These are phyloP conservation scores for Phytopythium vexans DNA, from an alignment of 352 stramenopile species.

Conservation along the genomic window DNA sequence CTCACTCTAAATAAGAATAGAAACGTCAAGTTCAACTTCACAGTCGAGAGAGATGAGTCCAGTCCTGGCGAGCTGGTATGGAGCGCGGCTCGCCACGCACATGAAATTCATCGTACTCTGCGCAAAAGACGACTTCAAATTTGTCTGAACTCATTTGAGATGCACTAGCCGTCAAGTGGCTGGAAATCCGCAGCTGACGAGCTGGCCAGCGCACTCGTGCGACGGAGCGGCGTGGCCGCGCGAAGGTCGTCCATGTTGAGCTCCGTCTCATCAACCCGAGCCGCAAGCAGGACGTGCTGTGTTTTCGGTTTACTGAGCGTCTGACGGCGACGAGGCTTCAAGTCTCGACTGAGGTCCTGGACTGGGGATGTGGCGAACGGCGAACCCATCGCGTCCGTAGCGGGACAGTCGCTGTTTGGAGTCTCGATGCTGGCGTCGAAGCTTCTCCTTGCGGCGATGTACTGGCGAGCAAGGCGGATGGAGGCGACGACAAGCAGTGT, in stretches of 20 bases:
- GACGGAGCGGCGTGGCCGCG: conserved; percentile 1
- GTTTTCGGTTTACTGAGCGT: background rate
- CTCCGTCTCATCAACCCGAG: too few species aligned
- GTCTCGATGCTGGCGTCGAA: conserved; percentile 2
- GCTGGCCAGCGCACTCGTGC: conserved; percentile 6
- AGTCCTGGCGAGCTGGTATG: too few species aligned
- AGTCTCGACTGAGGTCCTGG: too few species aligned
- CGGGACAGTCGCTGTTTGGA: conserved; percentile 1
- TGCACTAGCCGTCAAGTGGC: background rate
- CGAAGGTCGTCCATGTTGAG: conserved; percentile 4
- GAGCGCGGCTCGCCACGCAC: too few species aligned
- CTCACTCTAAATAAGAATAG: too few species aligned
- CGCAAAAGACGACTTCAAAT: too few species aligned
- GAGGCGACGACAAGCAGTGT: conserved; percentile 26
- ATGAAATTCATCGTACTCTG: too few species aligned
- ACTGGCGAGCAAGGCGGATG: conserved; percentile 11
- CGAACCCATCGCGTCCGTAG: background rate
- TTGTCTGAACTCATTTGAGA: too few species aligned
- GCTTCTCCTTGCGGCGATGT: background rate
- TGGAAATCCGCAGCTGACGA: background rate
- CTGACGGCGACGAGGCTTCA: background rate
- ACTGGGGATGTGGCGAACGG: too few species aligned
- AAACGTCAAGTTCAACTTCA: too few species aligned
- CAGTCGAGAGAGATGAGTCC: too few species aligned
- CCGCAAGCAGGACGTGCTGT: background rate